Conservation (phyloP, 2,329 filamentous ascomycete genomes). For the Diplodia seriata region DNA sequence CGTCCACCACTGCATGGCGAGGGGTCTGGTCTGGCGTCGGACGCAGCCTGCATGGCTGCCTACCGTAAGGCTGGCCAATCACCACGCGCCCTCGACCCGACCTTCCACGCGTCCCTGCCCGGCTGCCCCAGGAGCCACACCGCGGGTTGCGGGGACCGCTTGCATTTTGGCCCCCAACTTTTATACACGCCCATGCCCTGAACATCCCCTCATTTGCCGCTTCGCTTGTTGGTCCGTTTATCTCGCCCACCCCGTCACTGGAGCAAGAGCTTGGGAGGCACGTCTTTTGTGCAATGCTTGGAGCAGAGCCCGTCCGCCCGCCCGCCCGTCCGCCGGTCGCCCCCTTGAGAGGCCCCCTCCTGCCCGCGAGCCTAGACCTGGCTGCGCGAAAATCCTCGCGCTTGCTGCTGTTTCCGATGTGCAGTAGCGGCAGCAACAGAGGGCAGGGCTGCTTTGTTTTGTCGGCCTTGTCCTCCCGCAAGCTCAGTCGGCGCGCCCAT, state of each 20-base stretch:
- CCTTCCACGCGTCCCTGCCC: slow-evolving; percentile 28
- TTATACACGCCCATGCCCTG: slow-evolving; percentile 5
- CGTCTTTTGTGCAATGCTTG: slow-evolving; percentile 21
- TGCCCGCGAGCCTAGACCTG: slow-evolving; percentile 19
- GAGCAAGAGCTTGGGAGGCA: slow-evolving; percentile 24
- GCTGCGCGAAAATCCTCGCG: slow-evolving; percentile 25
- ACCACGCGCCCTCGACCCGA: slow-evolving; percentile 2
- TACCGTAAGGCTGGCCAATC: slow-evolving; percentile 29
- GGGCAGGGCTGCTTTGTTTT: slow-evolving; percentile 23
- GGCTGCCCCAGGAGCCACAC: slow-evolving; percentile 18
- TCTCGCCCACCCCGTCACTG: slow-evolving; percentile 6
- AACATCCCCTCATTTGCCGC: slow-evolving; percentile 15
- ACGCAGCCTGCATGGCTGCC: slow-evolving; percentile 25
- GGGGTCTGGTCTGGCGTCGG: background rate
- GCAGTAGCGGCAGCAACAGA: slow-evolving; percentile 22
- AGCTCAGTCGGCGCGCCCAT: slow-evolving; percentile 14
- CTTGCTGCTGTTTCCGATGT: slow-evolving; percentile 29
- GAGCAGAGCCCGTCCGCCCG: background rate
- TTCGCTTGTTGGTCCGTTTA: slow-evolving; percentile 19
- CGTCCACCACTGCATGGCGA: background rate
- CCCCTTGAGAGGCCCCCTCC: slow-evolving; percentile 4
- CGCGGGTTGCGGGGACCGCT: slow-evolving; percentile 13
- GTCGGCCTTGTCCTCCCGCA: slow-evolving; percentile 22
- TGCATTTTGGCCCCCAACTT: slow-evolving; percentile 24
- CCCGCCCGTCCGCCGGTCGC: background rate